These are phyloP conservation scores for Naumovozyma castellii DNA, from an alignment of 805 yeast species.

Conservation along the genomic window DNA sequence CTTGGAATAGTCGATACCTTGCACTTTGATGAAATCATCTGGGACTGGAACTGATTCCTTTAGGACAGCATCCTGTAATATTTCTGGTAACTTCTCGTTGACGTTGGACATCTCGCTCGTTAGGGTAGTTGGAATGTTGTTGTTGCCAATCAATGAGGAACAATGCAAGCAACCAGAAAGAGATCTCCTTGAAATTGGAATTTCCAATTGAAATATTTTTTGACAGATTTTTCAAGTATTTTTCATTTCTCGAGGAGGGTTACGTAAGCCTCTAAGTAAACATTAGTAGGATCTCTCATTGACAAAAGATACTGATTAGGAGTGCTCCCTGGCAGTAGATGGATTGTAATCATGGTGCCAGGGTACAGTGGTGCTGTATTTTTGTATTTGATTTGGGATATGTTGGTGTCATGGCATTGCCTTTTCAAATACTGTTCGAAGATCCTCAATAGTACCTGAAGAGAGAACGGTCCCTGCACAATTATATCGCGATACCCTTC, in stretches of 20 bases:
- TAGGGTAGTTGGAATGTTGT: background rate
- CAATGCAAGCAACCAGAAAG: background rate
- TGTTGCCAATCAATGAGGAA: background rate
- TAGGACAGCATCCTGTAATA: conserved; percentile 87
- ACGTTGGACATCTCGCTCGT: conserved; percentile 10
- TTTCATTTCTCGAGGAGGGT: background rate
- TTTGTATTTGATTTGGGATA: conserved; percentile 31
- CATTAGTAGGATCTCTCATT: conserved; percentile 67
- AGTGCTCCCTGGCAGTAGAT: conserved; percentile 29
- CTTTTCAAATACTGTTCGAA: conserved; percentile 20
- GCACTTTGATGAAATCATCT: conserved; percentile 63
- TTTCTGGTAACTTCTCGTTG: conserved; percentile 45
- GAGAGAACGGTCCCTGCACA: conserved; percentile 75
- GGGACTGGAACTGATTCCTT: conserved; percentile 82
- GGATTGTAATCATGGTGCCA: conserved; percentile 16
- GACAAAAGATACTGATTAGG: too few species aligned
- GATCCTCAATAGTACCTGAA: conserved; percentile 52
- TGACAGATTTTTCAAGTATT: too few species aligned
- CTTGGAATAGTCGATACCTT: conserved; percentile 83
- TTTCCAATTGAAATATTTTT: too few species aligned
- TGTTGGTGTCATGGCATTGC: conserved; percentile 18
- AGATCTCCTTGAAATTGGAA: background rate
- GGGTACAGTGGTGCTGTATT: conserved; percentile 37
- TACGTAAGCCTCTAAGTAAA: conserved; percentile 31
- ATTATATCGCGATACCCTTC: conserved; percentile 58